Evolutionary conservation across 805 yeast species (phyloP).

Genomic region (Lipomyces japonicus): DNA sequence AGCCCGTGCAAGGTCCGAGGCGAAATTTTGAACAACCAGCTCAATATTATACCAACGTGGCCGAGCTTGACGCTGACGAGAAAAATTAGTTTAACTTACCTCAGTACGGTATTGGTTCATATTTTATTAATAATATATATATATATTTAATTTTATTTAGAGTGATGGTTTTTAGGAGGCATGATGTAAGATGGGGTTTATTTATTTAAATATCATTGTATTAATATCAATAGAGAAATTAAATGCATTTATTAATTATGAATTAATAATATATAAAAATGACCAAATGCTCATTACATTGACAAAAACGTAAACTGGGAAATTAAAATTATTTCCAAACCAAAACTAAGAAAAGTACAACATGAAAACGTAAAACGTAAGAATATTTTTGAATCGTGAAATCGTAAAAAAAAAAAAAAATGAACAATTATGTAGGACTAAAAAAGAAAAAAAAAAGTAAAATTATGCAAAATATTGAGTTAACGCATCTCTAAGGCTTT

Average conservation of each 20-base stretch:
- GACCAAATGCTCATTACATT: not conserved
- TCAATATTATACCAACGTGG: conserved; percentile 17
- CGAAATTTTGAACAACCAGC: conserved; percentile 14
- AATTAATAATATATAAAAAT: not conserved
- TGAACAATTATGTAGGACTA: not conserved
- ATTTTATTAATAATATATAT: not conserved
- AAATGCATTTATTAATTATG: not conserved
- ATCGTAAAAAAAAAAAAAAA: not conserved
- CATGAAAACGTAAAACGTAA: not conserved
- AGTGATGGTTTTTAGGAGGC: no score
- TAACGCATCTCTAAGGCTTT: conserved; percentile 13
- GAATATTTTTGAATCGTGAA: not conserved
- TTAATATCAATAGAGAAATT: not conserved
- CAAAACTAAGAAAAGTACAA: not conserved
- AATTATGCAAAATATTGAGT: not conserved
- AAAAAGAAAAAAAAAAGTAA: not conserved
- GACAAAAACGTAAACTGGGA: not conserved
- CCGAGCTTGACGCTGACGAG: conserved; percentile 17
- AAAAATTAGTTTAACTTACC: not conserved
- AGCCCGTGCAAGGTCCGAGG: conserved; percentile 21
- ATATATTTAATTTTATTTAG: not conserved
- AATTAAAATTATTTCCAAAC: conserved; percentile 1
- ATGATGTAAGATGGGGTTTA: no score
- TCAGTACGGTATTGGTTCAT: not conserved
- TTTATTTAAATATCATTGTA: not conserved